phyloP scores from a whole-genome alignment of 805 yeast species.

The Komagataella phaffii region DNA sequence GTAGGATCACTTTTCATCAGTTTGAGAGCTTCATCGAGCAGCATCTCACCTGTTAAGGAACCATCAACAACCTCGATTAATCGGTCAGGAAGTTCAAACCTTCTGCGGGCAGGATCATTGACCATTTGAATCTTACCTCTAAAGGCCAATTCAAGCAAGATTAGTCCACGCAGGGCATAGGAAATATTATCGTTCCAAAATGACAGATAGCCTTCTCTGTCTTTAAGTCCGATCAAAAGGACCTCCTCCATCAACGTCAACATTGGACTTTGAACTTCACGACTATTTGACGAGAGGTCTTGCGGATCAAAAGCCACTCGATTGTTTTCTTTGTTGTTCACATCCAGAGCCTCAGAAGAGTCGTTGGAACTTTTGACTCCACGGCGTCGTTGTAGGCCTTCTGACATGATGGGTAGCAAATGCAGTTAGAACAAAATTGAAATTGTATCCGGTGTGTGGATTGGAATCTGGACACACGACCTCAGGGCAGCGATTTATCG shows the following conservation, averaged over 20 bases:
- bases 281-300: constrained; percentile 32
- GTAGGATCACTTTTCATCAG: constrained; percentile 80
- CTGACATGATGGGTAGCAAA: constrained; percentile 14
- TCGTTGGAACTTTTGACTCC: constrained; percentile 21
- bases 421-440: not conserved
- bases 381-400: constrained; percentile 69
- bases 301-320: constrained; percentile 76
- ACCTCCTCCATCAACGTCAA: constrained; percentile 96
- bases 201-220: constrained; percentile 89
- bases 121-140: constrained; percentile 81
- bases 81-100: constrained; percentile 81
- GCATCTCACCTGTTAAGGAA: constrained; percentile 85
- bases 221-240: constrained; percentile 81
- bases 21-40: constrained; percentile 85
- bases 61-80: constrained; percentile 78
- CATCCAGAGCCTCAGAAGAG: constrained; percentile 8
- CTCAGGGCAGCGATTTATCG: not conserved
- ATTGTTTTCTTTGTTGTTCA: constrained; percentile 20
- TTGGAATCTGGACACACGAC: not conserved
- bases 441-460: not conserved
- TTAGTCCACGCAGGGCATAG: constrained; percentile 91
- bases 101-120: constrained; percentile 83
- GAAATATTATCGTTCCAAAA: constrained; percentile 98
- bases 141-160: constrained; percentile 81
- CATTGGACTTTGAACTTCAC: constrained; percentile 39